These are phyloP conservation scores for barley (Hordeum vulgare) DNA, from an alignment of 176 grass and related monocot species.

Conservation along the genomic window MorexV3_pseudomolecules_assembly NC_058520.1:423655682-423656181, in stretches of 20 bases:
- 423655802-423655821: constrained; percentile 4
- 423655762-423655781: constrained; percentile 18
- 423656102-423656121: constrained; percentile 11
- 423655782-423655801: constrained; percentile 36
- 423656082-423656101: constrained; percentile 47
- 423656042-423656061: not conserved
- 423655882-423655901: constrained; percentile 52
- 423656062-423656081: not conserved
- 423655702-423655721: constrained; percentile 26
- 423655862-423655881: constrained; percentile 28
- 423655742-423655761: constrained; percentile 34
- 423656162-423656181: constrained; percentile 46
- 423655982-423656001: no score
- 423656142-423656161: not conserved
- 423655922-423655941: no score
- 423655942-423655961: not conserved
- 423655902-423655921: constrained; percentile 32
- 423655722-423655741: constrained; percentile 26
- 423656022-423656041: constrained; percentile 19
- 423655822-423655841: not conserved
- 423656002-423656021: not conserved
- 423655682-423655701: not conserved
- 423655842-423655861: constrained; percentile 32
- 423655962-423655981: constrained; percentile 1
- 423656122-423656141: not conserved